A percentile compares a stretch with the other conserved stretches of the same genome.
These are phyloP conservation scores for Citrus medica DNA, from an alignment of 345 rosid species.

Conservation along the genomic window DNA sequence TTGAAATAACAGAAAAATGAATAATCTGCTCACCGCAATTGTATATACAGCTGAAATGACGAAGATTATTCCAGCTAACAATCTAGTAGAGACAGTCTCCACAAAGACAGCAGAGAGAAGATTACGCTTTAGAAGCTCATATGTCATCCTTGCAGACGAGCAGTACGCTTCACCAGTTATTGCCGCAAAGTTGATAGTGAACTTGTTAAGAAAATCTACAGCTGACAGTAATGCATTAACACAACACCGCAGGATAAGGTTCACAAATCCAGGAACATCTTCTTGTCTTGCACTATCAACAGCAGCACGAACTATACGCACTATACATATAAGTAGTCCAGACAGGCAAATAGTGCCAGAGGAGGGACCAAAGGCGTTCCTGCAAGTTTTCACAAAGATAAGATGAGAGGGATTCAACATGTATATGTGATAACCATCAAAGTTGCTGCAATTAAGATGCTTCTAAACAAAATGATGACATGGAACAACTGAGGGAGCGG, in stretches of 20 bases:
- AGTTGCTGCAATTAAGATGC: background rate
- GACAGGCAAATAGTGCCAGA: slow-evolving; percentile 87
- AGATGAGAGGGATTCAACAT: background rate
- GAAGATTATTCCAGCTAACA: slow-evolving; percentile 65
- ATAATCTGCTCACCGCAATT: slow-evolving; percentile 47
- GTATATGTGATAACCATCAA: background rate
- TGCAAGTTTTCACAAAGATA: slow-evolving; percentile 29
- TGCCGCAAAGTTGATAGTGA: slow-evolving; percentile 88
- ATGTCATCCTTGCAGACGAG: slow-evolving; percentile 84
- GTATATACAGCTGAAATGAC: slow-evolving; percentile 83
- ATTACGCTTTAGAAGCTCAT: slow-evolving; percentile 81
- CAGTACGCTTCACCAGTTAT: slow-evolving; percentile 92
- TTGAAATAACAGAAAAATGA: background rate
- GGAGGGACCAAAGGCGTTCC: slow-evolving; percentile 88
- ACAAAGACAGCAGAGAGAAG: slow-evolving; percentile 89
- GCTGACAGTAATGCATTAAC: slow-evolving; percentile 57
- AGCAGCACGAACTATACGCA: slow-evolving; percentile 74
- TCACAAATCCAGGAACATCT: slow-evolving; percentile 63
- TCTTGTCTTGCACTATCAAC: slow-evolving; percentile 83
- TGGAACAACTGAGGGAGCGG: background rate
- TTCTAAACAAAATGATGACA: background rate
- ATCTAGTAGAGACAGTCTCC: slow-evolving; percentile 78
- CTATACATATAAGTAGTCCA: slow-evolving; percentile 64
- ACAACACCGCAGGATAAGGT: slow-evolving; percentile 56
- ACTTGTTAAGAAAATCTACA: slow-evolving; percentile 82